These are phyloP conservation scores for Cadophora gregata DNA, from an alignment of 2,329 filamentous ascomycete genomes.

Conservation along the genomic window DNA sequence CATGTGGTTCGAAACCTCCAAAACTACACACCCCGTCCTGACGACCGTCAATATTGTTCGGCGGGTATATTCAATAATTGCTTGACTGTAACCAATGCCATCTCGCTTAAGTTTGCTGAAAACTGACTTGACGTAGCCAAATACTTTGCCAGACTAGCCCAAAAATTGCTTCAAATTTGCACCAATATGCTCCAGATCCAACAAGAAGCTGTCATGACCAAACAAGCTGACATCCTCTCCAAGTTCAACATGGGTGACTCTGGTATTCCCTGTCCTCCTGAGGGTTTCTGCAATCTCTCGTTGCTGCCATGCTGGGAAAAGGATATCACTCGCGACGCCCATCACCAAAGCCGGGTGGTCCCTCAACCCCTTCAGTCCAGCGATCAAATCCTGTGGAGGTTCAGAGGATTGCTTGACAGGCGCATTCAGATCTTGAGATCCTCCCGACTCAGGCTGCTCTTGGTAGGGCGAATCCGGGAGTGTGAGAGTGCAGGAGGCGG, in stretches of 20 bases:
- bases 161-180: constrained; percentile 83
- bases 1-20: not conserved
- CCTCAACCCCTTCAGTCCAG: constrained; percentile 72
- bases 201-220: constrained; percentile 93
- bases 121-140: not conserved
- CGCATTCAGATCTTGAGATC: constrained; percentile 44
- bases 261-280: constrained; percentile 75
- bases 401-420: constrained; percentile 50
- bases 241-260: constrained; percentile 86
- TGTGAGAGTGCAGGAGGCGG: constrained; percentile 74
- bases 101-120: not conserved
- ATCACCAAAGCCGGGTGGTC: constrained; percentile 86
- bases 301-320: constrained; percentile 99
- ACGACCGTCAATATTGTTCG: not conserved
- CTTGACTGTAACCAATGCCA: not conserved
- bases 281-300: constrained; percentile 89
- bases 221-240: constrained; percentile 95
- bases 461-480: constrained; percentile 85
- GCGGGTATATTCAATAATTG: not conserved
- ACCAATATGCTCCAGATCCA: constrained; percentile 92
- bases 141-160: constrained; percentile 49
- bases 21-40: not conserved
- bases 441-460: constrained; percentile 68
- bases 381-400: constrained; percentile 80
- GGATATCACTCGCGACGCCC: constrained; percentile 92